Evolutionary conservation across 345 rosid species (phyloP).

Genomic region (Euclidium syriacum): DNA sequence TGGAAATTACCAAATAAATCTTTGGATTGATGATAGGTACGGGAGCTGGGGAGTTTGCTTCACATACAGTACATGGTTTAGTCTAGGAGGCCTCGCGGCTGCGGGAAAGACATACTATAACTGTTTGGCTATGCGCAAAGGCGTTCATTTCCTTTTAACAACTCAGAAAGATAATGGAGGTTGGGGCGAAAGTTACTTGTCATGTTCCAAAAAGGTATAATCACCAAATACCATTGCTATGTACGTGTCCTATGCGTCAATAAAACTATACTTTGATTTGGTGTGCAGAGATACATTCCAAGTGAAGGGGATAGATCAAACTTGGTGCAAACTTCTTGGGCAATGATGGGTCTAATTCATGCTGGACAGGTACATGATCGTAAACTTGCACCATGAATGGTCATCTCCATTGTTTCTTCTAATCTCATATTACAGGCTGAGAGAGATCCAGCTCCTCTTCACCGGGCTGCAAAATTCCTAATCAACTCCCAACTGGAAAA

Average conservation of each 20-base stretch:
- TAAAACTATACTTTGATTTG: background rate
- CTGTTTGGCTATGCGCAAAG: slow-evolving; percentile 33
- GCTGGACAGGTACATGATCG: slow-evolving; percentile 28
- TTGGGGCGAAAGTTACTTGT: slow-evolving; percentile 37
- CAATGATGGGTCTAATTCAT: slow-evolving; percentile 34
- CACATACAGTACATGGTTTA: slow-evolving; percentile 35
- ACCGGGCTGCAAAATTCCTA: slow-evolving; percentile 52
- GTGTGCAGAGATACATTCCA: slow-evolving; percentile 31
- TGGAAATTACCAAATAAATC: background rate
- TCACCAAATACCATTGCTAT: background rate
- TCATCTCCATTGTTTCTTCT: background rate
- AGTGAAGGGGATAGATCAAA: slow-evolving; percentile 31
- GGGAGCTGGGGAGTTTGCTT: slow-evolving; percentile 40
- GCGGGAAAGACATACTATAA: slow-evolving; percentile 31
- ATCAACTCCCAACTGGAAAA: slow-evolving; percentile 61
- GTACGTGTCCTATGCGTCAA: background rate
- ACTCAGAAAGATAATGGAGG: slow-evolving; percentile 33
- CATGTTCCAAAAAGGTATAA: slow-evolving; percentile 31
- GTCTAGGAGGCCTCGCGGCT: slow-evolving; percentile 32
- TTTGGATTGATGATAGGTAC: slow-evolving; percentile 25
- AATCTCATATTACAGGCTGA: slow-evolving; percentile 36
- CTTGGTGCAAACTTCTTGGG: slow-evolving; percentile 35
- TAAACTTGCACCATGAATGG: background rate
- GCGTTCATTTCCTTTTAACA: slow-evolving; percentile 33
- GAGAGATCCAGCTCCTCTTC: slow-evolving; percentile 54